Evolutionary conservation across 352 stramenopile species (phyloP), one percentile per base, ranked within the genome.

Genomic region (Phytophthora ohioensis): DNA sequence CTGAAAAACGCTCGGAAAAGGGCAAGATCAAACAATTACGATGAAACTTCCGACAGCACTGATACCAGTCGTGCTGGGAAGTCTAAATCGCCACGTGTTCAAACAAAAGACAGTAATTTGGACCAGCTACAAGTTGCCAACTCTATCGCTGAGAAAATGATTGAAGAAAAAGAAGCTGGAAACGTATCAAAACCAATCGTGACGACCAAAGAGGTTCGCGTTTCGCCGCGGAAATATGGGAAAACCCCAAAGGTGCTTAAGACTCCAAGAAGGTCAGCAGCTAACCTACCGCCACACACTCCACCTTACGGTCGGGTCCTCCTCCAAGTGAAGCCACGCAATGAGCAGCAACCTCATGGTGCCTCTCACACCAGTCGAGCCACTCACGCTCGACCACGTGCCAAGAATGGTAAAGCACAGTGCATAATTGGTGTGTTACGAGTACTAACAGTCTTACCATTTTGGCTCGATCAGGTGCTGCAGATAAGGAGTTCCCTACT

Each of bases 211-310:
- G 45, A 63, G n/a, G 5, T 48, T 13, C 41, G 11, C 1, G 30
- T 71, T 43, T 47, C 27, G 13, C 21, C 56, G 34, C 67, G 57
- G 3, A 79, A 71, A 49, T 70, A 76, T 21, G 62, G 67, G 5
- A 79, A 76, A 43, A 73, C 67, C 11, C 52, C 71, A 1, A 76
- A 70, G 56, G 11, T 54, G 10, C n/a, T 73, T 1, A 76, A 69
- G 46, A 62, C 32, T 10, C 13, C 36, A 15, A 63, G 12, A 56
- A 70, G 32, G 45, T 53, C 60, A n/a, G 8, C 49, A 57, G 30
- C 27, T 30, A 51, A 60, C 4, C n/a, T 68, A 39, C 60, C 52
- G 21, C 52, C 34, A n/a, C 65, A 73, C 49, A 64, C 43, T 15
- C 49, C 61, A 3, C 56, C 56, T 9, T 55, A 65, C 56, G 38